phyloP scores from a whole-genome alignment of 169 alveolate species.

The Plasmodium malariae region DNA sequence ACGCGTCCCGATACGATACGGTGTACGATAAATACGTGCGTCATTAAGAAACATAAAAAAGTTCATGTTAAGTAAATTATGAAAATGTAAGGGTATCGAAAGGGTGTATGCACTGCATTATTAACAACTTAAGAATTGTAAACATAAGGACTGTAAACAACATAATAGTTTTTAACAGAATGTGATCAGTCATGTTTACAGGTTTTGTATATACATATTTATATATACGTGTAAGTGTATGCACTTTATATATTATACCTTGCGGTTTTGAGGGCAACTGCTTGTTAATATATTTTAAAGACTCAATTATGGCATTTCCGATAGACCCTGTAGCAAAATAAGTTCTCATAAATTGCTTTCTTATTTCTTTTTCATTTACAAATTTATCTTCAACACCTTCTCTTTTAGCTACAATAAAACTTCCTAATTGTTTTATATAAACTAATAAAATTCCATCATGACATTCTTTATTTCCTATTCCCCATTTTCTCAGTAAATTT shows the following conservation, averaged over 20 bases:
- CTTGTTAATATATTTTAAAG: slow-evolving; percentile 40
- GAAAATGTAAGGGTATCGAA: too few relatives aligned
- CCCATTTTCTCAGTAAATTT: slow-evolving; percentile 74
- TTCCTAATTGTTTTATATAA: slow-evolving; percentile 52
- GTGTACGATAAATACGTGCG: too few relatives aligned
- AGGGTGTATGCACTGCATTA: too few relatives aligned
- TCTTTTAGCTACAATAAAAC: slow-evolving; percentile 56
- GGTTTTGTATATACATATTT: slow-evolving; percentile 4
- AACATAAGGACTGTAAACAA: too few relatives aligned
- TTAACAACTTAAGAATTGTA: too few relatives aligned
- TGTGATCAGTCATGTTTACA: too few relatives aligned
- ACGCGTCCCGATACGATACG: too few relatives aligned
- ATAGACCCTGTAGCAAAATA: slow-evolving; percentile 73
- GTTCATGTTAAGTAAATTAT: too few relatives aligned
- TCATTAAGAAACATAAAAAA: too few relatives aligned
- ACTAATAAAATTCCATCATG: slow-evolving; percentile 75
- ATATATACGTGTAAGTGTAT: background rate
- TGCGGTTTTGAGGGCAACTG: slow-evolving; percentile 63
- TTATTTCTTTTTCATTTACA: slow-evolving; percentile 50
- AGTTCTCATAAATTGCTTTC: slow-evolving; percentile 38
- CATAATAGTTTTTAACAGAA: too few relatives aligned
- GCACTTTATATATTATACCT: slow-evolving; percentile 39
- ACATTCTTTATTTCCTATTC: slow-evolving; percentile 70
- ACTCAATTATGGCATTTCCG: slow-evolving; percentile 54
- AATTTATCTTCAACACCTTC: slow-evolving; percentile 76